These are phyloP conservation scores for Leishmania braziliensis DNA, from an alignment of 208 protist species.

Conservation along the genomic window DNA sequence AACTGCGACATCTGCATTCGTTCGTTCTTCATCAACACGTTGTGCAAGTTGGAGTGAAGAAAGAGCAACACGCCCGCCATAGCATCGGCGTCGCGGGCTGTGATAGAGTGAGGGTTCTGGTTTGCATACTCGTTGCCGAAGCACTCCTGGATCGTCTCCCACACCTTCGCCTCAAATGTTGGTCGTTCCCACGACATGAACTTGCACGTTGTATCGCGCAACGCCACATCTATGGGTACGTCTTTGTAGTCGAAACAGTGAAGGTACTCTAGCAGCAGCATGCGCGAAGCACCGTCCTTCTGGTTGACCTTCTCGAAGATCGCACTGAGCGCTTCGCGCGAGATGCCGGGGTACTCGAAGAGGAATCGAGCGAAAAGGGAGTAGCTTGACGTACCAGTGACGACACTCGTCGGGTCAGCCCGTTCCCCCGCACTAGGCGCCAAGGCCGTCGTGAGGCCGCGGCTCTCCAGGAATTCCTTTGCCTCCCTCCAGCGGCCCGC, in stretches of 20 bases:
- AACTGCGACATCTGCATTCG: slow-evolving; percentile 70
- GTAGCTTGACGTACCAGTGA: slow-evolving; percentile 35
- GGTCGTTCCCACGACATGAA: slow-evolving; percentile 90
- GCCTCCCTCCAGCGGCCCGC: slow-evolving; percentile 71
- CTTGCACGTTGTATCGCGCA: slow-evolving; percentile 86
- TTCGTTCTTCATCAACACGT: slow-evolving; percentile 46
- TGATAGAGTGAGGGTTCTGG: slow-evolving; percentile 74
- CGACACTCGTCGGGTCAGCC: slow-evolving; percentile 14
- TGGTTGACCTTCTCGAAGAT: slow-evolving; percentile 86
- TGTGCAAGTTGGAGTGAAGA: slow-evolving; percentile 89
- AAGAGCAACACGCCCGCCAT: slow-evolving; percentile 89
- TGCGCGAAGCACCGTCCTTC: slow-evolving; percentile 43
- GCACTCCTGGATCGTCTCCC: slow-evolving; percentile 71
- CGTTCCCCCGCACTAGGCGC: slow-evolving; percentile 28
- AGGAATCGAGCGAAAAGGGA: slow-evolving; percentile 74
- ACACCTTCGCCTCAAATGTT: slow-evolving; percentile 90
- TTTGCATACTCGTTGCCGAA: slow-evolving; percentile 81
- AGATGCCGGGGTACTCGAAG: slow-evolving; percentile 64
- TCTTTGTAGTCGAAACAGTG: slow-evolving; percentile 70
- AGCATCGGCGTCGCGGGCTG: slow-evolving; percentile 70
- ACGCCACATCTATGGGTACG: slow-evolving; percentile 81
- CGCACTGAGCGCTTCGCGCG: slow-evolving; percentile 56
- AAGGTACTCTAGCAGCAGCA: slow-evolving; percentile 73
- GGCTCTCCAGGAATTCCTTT: slow-evolving; percentile 61
- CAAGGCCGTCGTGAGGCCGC: slow-evolving; percentile 38